Conservation (phyloP, 805 yeast species). For the Peterozyma toletana region DNA sequence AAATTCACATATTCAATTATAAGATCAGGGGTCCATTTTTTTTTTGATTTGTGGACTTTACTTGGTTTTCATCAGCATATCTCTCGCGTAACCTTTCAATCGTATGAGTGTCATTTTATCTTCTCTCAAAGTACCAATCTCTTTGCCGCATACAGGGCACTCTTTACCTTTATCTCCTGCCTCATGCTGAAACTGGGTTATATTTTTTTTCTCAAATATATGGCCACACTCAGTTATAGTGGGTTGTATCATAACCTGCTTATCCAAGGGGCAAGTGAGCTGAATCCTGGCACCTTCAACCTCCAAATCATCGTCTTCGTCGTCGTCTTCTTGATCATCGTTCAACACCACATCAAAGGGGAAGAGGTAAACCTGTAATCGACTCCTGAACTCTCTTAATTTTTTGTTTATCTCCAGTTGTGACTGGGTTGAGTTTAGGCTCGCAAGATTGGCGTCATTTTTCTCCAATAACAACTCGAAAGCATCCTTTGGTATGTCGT, state of each 20-base stretch:
- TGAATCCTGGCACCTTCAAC: conserved; percentile 69
- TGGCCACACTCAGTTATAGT: conserved; percentile 53
- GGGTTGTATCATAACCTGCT: conserved; percentile 45
- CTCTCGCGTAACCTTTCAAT: conserved; percentile 30
- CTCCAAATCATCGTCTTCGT: conserved; percentile 53
- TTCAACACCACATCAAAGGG: conserved; percentile 5
- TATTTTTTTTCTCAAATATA: conserved; percentile 45
- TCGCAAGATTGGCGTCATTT: background rate
- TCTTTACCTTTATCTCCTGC: conserved; percentile 12
- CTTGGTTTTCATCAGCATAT: conserved; percentile 5
- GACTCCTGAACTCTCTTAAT: conserved; percentile 1
- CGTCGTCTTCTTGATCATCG: conserved; percentile 22
- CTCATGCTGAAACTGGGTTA: conserved; percentile 25
- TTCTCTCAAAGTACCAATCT: conserved; percentile 18
- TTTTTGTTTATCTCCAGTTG: background rate
- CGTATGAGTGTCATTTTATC: conserved; percentile 54
- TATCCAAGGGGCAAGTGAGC: conserved; percentile 60
- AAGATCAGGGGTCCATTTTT: too few relatives aligned
- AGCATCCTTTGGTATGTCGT: conserved; percentile 1
- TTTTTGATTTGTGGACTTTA: too few relatives aligned
- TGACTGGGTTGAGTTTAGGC: background rate
- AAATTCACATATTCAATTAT: too few relatives aligned
- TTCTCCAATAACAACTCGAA: background rate
- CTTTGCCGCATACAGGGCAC: conserved; percentile 55
- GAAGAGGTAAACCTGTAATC: conserved; percentile 1